phyloP scores from a whole-genome alignment of 2,329 filamentous ascomycete genomes.

The Exophiala calicioides region DNA sequence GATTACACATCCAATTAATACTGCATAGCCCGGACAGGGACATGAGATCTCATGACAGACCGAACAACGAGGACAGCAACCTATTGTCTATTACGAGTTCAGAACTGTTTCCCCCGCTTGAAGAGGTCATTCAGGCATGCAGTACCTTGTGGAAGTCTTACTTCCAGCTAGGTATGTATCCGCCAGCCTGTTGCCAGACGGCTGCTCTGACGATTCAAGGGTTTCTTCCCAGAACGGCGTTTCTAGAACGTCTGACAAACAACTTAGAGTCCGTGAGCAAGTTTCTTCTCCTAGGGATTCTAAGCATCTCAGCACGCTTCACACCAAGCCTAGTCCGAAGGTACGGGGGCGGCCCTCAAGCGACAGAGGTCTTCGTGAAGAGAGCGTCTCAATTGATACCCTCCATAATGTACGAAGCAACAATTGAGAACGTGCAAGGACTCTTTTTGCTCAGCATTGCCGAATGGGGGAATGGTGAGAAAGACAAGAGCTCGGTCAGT shows the following conservation, averaged over 20 bases:
- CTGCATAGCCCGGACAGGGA: too few relatives aligned
- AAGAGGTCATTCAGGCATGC: constrained; percentile 16
- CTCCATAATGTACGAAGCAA: constrained; percentile 13
- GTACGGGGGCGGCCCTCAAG: constrained; percentile 7
- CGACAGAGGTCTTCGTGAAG: constrained; percentile 10
- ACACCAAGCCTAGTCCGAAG: constrained; percentile 6
- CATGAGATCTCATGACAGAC: too few relatives aligned
- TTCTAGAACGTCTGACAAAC: constrained; percentile 11
- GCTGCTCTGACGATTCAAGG: too few relatives aligned
- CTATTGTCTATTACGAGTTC: too few relatives aligned
- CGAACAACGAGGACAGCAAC: background rate
- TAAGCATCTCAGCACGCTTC: constrained; percentile 14
- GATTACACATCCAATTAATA: too few relatives aligned
- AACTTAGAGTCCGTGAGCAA: constrained; percentile 4
- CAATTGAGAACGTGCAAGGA: constrained; percentile 8
- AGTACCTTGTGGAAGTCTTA: constrained; percentile 13
- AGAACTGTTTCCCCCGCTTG: constrained; percentile 8
- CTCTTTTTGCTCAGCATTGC: constrained; percentile 17
- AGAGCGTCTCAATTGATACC: background rate
- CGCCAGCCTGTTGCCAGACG: too few relatives aligned
- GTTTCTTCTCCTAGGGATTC: constrained; percentile 14
- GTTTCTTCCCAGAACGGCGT: constrained; percentile 39
- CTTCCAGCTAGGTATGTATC: constrained; percentile 17
- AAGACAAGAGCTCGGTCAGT: constrained; percentile 40
- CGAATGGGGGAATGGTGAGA: constrained; percentile 38